A percentile compares a stretch with the other conserved stretches of the same genome.
Evolutionary conservation across 169 alveolate genomes (phyloP).

Genomic region (Babesia divergens): DNA sequence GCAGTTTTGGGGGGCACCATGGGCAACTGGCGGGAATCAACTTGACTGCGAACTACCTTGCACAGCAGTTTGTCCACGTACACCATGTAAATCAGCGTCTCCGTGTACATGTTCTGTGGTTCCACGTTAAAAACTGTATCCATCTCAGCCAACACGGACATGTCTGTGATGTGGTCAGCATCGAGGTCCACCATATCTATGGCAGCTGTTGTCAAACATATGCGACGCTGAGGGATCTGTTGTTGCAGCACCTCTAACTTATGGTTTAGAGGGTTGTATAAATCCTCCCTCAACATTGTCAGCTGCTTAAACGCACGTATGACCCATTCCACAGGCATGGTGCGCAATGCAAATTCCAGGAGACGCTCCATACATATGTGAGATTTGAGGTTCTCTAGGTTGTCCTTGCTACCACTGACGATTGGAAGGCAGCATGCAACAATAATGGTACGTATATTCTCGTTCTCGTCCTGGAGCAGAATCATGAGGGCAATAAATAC

Average conservation of each 20-base stretch:
- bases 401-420: not conserved
- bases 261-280: slow-evolving; percentile 28
- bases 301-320: slow-evolving; percentile 15
- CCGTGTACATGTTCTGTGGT: slow-evolving; percentile 45
- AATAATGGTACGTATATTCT: slow-evolving; percentile 8
- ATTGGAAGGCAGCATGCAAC: not conserved
- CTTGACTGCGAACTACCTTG: not conserved
- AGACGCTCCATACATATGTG: slow-evolving; percentile 2
- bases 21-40: not conserved
- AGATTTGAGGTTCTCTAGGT: not conserved
- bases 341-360: not conserved
- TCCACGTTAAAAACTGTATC: slow-evolving; percentile 45
- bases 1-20: not conserved
- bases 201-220: slow-evolving; percentile 6
- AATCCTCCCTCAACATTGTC: slow-evolving; percentile 3
- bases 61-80: slow-evolving; percentile 24
- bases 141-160: slow-evolving; percentile 39
- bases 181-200: not conserved
- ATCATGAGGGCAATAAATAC: slow-evolving; percentile 3
- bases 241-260: not conserved
- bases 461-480: slow-evolving; percentile 35
- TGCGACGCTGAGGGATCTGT: not conserved
- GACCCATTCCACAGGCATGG: slow-evolving; percentile 4
- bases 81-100: slow-evolving; percentile 24
- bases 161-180: not conserved